Base-by-base conservation (phyloP, 2,329 filamentous ascomycete genomes). In the Neospermospora avenae region DNA sequence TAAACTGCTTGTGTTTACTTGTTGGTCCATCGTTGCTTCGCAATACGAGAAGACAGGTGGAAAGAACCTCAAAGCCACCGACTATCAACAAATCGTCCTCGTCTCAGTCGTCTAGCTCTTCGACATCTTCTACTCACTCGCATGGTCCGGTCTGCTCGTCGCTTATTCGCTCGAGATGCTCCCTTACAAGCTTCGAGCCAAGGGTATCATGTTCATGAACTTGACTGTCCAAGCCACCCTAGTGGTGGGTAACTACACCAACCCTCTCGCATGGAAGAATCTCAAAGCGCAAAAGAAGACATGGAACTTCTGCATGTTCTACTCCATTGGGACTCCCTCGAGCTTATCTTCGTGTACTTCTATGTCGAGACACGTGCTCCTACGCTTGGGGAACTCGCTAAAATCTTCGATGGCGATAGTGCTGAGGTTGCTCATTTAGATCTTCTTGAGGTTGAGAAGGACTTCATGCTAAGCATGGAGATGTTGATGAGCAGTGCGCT, bases 351-450 rank as follows among this genome's bases (percentile, higher is more conserved):
- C 66, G 84, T 88, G 37, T 86, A 80, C 74, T 84, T 87, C 72
- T 87, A 86, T 71, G 80, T 87, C 58, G 87, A 91, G 76, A 90
- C 87, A 18, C 85, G 84, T 68, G 86, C 87, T 3, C 84, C 85
- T 0, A 89, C 86, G 1, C 83, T 90, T 0, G 87, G 90, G 71
- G 85, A 89, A 71, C 81, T 89, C 63, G 84, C 86, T 49, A 82
- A 83, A 68, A 88, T 90, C 71, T 90, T 90, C 68, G 87, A 90
- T 67, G 87, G 85, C 41, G 81, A 85, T 28, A 77, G 81, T 35
- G 83, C 82, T 8, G 58, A 64, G 53, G 79, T 83, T 13, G 81
- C 78, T 6, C 77, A 81, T 64, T 77, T 85, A 62, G 78, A 84
- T 69, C 73, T 84, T 46, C 74, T 78, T 28, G 78, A 83, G 69